Base-by-base conservation (phyloP, 768 basidiomycete genomes). In the Cystofilobasidium bisporidii region DNA sequence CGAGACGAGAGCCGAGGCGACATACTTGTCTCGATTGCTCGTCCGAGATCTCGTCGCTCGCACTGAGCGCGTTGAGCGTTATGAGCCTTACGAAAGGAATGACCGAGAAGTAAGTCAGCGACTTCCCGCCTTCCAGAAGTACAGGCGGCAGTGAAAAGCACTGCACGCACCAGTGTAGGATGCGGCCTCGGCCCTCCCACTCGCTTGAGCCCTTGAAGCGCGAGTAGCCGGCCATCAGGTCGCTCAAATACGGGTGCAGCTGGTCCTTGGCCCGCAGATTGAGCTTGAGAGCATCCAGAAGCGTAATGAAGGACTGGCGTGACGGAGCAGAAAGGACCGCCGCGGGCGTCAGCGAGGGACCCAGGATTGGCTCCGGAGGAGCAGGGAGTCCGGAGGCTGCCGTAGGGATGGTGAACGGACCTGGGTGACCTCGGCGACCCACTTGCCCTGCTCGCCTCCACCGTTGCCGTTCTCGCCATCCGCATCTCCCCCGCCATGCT, bases 401-500 rank as follows among this genome's bases (percentile, higher is more conserved):
- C 12, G 36, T 12, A 36, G 36, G 36, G 6, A 5, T 36, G 12
- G 36, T 5, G 36, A 12, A 36, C 79, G 64, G 53, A 89, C 93
- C 83, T 94, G 90, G 0, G 94, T 98, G 8, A 94, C 97, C 77
- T 97, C 91, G 12, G 94, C 94, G 30, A 99, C 91, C 88, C 89
- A 92, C 77, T 97, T 96, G 41, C 89, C 88, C 0, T 89, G 90
- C 77, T 97, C 93, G 0, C 89, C 91, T 11, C 87, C 87, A 15
- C 73, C 74, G 38, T 74, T 72, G 1, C 70, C 73, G 5, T 73
- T 56, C 53, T 56, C 30, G 9, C 53, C 28, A 2, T 56, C 30
- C 1, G 18, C 28, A 26, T 66, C 58, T 15, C 63, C 75, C 76
- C 92, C 91, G 55, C 88, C 87, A 76, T 98, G 94, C 75, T 98